Evolutionary conservation across 2,329 filamentous ascomycete species (phyloP), one percentile per base, ranked within the genome.

Genomic region (Lojkania enalia): DNA sequence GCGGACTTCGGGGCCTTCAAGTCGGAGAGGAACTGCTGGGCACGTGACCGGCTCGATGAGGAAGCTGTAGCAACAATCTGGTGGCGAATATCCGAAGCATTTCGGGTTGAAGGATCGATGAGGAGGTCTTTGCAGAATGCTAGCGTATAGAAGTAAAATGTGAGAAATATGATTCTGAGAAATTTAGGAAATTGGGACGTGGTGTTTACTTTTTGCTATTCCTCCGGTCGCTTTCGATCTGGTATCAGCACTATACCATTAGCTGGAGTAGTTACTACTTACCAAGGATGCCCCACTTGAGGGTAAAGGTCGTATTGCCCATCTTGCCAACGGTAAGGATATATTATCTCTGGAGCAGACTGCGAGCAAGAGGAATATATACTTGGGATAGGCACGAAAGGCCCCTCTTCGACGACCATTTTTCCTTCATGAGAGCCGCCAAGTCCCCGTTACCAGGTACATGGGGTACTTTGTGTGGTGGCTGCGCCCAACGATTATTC

Each of bases 51-150:
- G 37, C 85, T 87, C 37, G 79, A 82, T 9, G 87, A 91, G 2
- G 87, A 90, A 21, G 87, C 85, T 5, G 86, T 88, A 18, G 88
- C 89, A 15, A 84, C 80, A 38, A 94, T 77, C 61, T 82, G 79
- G 73, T 95, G 89, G 39, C 78, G 76, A 48, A 94, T 48, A 29
- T 80, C 75, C n/a, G 77, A 71, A 4, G 85, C 85, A 39, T 77
- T 78, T 55, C 89, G 85, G 36, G 75, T 73, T 30, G 79, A 73
- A 16, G 89, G 85, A 67, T 89, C 82, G 49, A 81, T 78, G 54
- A 89, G 82, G 39, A 95, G 80, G 63, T 94, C 89, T 70, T 85
- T 84, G 60, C 83, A 79, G 48, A 52, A 50, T 29, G 39, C 43
- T 50, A 20, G 20, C 12, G 20, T 12, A 6, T 9, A 11, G 14